A percentile compares a stretch with the other conserved stretches of the same genome.
Conservation (phyloP, 805 yeast species). For the Ogataea pini region DNA sequence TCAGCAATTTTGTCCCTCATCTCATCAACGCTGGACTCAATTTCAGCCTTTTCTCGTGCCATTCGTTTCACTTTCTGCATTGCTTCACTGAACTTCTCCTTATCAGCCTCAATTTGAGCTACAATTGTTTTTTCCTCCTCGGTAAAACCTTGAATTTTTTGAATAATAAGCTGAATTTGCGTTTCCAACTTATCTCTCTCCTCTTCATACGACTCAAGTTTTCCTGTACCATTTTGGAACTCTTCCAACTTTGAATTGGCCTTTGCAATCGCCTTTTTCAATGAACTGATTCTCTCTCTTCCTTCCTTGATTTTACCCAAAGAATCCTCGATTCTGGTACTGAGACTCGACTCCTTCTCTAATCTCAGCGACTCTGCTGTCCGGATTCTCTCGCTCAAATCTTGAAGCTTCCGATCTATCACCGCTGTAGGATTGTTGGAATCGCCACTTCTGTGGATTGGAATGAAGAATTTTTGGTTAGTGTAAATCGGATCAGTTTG, state of each 20-base stretch:
- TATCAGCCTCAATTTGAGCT: conserved; percentile 15
- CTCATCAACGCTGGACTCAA: conserved; percentile 20
- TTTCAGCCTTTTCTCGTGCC: conserved; percentile 12
- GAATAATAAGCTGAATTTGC: conserved; percentile 30
- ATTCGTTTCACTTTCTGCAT: conserved; percentile 13
- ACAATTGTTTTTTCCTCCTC: conserved; percentile 18
- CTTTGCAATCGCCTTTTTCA: conserved; percentile 33
- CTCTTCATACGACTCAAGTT: conserved; percentile 35
- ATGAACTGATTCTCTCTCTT: conserved; percentile 17
- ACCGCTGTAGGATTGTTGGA: conserved; percentile 23
- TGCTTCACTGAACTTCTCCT: conserved; percentile 13
- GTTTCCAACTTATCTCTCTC: conserved; percentile 35
- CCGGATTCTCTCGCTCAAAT: conserved; percentile 11
- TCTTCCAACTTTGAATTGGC: conserved; percentile 44
- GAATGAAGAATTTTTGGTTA: conserved; percentile 20
- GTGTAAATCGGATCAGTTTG: conserved; percentile 34
- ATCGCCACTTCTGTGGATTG: conserved; percentile 28
- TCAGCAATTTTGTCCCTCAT: conserved; percentile 28
- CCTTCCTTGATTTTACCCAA: conserved; percentile 16
- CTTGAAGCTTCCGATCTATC: conserved; percentile 18
- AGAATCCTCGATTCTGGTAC: conserved; percentile 5
- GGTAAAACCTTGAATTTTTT: conserved; percentile 23
- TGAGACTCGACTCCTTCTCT: conserved; percentile 11
- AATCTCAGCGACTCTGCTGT: conserved; percentile 12
- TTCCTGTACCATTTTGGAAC: conserved; percentile 44